A percentile compares a stretch with the other conserved stretches of the same genome.
Conservation (phyloP, 108 stramenopile genomes). For the Skeletonema marinoi region DNA sequence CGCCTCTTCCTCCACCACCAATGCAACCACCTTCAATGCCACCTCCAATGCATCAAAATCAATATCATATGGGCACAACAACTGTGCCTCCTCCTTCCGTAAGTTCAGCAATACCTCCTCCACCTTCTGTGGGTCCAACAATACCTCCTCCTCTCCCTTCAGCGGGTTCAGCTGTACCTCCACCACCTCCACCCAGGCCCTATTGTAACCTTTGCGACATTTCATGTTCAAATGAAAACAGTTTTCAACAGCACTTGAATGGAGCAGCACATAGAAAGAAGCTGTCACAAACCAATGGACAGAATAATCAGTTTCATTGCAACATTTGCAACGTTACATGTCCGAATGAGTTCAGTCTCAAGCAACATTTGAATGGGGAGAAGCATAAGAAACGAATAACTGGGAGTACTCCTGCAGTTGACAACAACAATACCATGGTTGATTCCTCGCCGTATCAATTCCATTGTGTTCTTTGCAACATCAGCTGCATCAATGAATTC, state of each 20-base stretch:
- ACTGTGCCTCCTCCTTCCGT: not conserved
- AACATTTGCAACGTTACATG: not conserved
- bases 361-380: conserved; percentile 3
- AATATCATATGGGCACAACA: not conserved
- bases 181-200: conserved; percentile 14
- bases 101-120: not conserved
- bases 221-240: not conserved
- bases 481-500: conserved; percentile 9
- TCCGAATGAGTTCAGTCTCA: conserved; percentile 14
- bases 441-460: not conserved
- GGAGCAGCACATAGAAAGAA: not conserved
- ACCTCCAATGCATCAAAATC: not conserved
- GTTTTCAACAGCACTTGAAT: conserved; percentile 1
- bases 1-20: not conserved
- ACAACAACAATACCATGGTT: not conserved
- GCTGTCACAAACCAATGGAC: not conserved
- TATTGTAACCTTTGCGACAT: conserved; percentile 14
- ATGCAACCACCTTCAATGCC: not conserved
- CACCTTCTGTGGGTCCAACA: not conserved
- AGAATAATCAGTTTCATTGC: not conserved
- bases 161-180: not conserved
- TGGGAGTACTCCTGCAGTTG: not conserved
- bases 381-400: not conserved
- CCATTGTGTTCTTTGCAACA: not conserved
- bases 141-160: not conserved